phyloP scores from a whole-genome alignment of 139 green algal species.

The Chlorella sorokiniana region DNA sequence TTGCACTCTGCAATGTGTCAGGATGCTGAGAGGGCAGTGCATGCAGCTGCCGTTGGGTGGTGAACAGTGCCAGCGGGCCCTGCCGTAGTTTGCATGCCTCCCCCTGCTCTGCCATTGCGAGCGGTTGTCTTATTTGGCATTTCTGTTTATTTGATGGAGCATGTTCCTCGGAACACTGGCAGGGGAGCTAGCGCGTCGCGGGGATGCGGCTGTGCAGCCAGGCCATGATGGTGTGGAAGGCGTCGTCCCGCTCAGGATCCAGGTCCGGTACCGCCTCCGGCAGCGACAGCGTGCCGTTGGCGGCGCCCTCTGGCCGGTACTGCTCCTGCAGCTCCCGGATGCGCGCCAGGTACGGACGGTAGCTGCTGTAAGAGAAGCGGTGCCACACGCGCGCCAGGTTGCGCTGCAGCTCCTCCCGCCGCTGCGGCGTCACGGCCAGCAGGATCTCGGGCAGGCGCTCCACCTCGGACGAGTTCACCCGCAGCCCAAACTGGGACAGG shows the following conservation, averaged over 20 bases:
- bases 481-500: constrained; percentile 22
- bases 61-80: too few species aligned
- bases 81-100: too few species aligned
- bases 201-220: constrained; percentile 42
- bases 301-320: constrained; percentile 23
- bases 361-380: constrained; percentile 48
- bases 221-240: constrained; percentile 67
- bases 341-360: constrained; percentile 25
- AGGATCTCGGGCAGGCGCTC: constrained; percentile 54
- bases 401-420: constrained; percentile 43
- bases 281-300: background rate
- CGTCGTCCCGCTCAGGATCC: constrained; percentile 52
- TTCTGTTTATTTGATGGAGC: too few species aligned
- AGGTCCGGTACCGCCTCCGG: background rate
- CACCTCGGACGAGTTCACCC: constrained; percentile 25
- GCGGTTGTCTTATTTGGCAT: too few species aligned
- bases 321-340: constrained; percentile 2
- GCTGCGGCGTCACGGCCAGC: constrained; percentile 20
- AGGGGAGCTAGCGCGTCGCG: background rate
- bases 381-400: constrained; percentile 50
- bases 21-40: too few species aligned
- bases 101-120: too few species aligned
- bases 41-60: too few species aligned
- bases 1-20: too few species aligned
- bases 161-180: too few species aligned